Base-by-base conservation (phyloP, 139 green algal species). In the Chlorella sorokiniana region DNA sequence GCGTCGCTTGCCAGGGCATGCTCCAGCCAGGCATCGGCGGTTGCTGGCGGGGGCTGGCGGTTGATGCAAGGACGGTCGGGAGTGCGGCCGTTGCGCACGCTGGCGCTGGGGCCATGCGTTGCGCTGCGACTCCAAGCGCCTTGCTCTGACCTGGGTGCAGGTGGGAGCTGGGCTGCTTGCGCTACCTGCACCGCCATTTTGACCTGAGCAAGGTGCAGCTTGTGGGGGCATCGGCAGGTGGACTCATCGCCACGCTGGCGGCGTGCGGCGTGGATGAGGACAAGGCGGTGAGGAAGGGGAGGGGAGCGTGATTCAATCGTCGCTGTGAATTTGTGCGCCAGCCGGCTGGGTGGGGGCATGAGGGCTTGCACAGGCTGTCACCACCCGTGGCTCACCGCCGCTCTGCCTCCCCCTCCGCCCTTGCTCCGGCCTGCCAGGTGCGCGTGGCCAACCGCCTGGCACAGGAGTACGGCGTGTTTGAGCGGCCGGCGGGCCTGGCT, bases 401-500 rank as follows among this genome's bases (percentile, higher is more conserved):
- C 1, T 25, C 25, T 37, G 27, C 9, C 27, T 40, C 8, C 25
- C 25, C 3, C 25, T 23, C 22, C 41, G 8, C 23, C 40, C 42
- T 40, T 35, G 70, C n/a, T 68, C 14, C 48, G 14, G 11, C 14
- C 48, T 35, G 16, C 29, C 54, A 79, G 73, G 51, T 79, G 22
- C 73, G 73, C 27, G 73, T 79, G 35, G 73, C 73, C 0, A 79
- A 91, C 67, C 38, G 76, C 38, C 71, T 93, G 1, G 76, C 86
- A 20, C 20, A 88, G 29, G 82, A 90, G 45, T 70, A 84, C 67
- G 74, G 84, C 27, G 62, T 94, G 20, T 91, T 84, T 44, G 56
- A 86, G 29, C 82, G 91, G 1, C 82, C 84, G 0, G 69, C 83
- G 6, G 92, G 93, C 1, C 78, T 96, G 69, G 72, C 69, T 23